phyloP scores from a whole-genome alignment of 345 rosid genomes.

The Theobroma cacao region DNA sequence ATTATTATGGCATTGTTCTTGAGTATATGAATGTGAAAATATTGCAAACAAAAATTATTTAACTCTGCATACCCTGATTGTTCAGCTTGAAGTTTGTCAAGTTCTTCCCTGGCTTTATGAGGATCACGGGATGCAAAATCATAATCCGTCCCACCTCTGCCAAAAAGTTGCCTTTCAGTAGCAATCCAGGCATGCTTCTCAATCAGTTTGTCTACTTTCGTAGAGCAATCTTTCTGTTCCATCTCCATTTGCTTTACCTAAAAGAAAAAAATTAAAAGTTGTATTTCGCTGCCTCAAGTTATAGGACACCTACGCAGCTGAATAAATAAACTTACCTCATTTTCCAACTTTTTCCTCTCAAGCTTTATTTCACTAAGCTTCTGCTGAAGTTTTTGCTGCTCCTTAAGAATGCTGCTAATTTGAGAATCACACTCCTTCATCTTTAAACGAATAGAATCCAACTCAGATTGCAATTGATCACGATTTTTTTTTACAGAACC shows the following conservation, averaged over 20 bases:
- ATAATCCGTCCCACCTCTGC: slow-evolving; percentile 93
- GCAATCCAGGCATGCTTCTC: slow-evolving; percentile 97
- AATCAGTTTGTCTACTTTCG: slow-evolving; percentile 75
- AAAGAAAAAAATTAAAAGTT: neutral
- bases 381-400: slow-evolving; percentile 73
- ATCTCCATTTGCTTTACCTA: slow-evolving; percentile 84
- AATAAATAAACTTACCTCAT: slow-evolving; percentile 61
- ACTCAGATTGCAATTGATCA: slow-evolving; percentile 64
- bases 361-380: slow-evolving; percentile 70
- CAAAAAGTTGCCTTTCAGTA: slow-evolving; percentile 91
- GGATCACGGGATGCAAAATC: slow-evolving; percentile 80
- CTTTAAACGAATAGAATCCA: slow-evolving; percentile 62
- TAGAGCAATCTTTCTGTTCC: slow-evolving; percentile 84
- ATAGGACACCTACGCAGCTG: neutral
- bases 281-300: neutral
- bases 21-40: neutral
- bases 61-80: slow-evolving; percentile 65
- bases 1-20: neutral
- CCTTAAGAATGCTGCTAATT: slow-evolving; percentile 62
- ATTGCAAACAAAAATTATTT: neutral
- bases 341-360: slow-evolving; percentile 90
- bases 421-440: slow-evolving; percentile 92
- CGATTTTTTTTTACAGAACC: slow-evolving; percentile 48
- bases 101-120: slow-evolving; percentile 69
- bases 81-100: slow-evolving; percentile 78